Percentiles rank a stretch among this genome's conserved stretches.
Evolutionary conservation across 139 green algal species (phyloP).

Genomic region (Auxenochlorella pyrenoidosa): DNA sequence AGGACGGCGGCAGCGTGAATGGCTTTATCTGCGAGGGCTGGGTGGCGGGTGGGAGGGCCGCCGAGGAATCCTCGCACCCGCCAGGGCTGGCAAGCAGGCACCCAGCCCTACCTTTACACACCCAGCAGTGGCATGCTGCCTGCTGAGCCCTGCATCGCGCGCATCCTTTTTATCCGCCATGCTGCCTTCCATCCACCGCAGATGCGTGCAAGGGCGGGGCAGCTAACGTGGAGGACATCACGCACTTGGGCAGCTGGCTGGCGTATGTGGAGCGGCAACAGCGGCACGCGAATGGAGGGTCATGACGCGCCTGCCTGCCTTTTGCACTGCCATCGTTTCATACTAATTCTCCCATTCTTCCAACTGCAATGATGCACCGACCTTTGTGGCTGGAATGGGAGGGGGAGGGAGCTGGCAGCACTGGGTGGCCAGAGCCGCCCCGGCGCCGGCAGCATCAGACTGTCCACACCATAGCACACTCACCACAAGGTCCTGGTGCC

Average conservation of each 20-base stretch:
- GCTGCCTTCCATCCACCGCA: not conserved
- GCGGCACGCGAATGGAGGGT: not conserved
- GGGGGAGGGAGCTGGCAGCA: too few relatives aligned
- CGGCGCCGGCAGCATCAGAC: too few relatives aligned
- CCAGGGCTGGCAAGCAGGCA: too few relatives aligned
- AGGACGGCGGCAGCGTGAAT: constrained; percentile 69
- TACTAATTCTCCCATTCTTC: too few relatives aligned
- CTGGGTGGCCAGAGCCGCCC: too few relatives aligned
- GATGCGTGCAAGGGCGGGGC: constrained; percentile 5
- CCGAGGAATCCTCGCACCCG: not conserved
- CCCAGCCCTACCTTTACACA: too few relatives aligned
- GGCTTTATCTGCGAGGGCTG: constrained; percentile 77
- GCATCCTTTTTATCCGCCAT: not conserved
- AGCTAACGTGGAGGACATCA: constrained; percentile 27
- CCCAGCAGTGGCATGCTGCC: not conserved
- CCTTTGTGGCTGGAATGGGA: too few relatives aligned
- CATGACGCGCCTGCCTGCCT: not conserved
- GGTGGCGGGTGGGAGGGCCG: constrained; percentile 23
- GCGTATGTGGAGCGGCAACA: constrained; percentile 20
- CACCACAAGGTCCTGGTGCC: too few relatives aligned
- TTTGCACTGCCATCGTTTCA: not conserved
- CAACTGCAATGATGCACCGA: too few relatives aligned
- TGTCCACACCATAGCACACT: too few relatives aligned
- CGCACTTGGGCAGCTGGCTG: constrained; percentile 36
- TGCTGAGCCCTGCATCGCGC: not conserved